Base-by-base conservation (phyloP, 768 basidiomycete genomes). In the Hebeloma cylindrosporum region DNA sequence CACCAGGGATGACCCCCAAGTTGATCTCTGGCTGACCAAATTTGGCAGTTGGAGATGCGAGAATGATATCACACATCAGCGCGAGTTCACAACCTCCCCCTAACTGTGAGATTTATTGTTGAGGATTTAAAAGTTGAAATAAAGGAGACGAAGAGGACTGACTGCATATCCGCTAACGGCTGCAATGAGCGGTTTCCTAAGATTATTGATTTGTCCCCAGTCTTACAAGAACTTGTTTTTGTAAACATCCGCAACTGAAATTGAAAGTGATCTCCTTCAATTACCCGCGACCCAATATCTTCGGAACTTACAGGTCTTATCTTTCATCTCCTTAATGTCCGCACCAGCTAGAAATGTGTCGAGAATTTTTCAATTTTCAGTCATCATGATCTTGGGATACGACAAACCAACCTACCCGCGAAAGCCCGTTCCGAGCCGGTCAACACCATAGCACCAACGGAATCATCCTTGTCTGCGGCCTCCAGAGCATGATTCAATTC, bases 281-380 rank as follows among this genome's bases (percentile, higher is more conserved):
- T 26, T 27, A 20, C 36, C 22, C 37, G 13, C 40, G 13, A 34
- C 35, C 35, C 16, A 8, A 22, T 21, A 21, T 5, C 44, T 33
- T 47, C 17, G 36, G 44, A 25, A 67, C 80, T 60, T 58, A 93
- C 92, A 96, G 47, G 83, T 71, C 68, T 93, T 93, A 69, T 94
- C 90, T 67, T 93, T 93, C 95, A 98, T 98, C 69, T 98, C 93
- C 71, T 96, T 97, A 69, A 99, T 97, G 67, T 99, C 95, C 16
- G 95, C 95, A 2, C 95, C 93, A 57, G 93, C 93, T 93, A 53
- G 2, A 25, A 26, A 38, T 16, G 38, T 21, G 18, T 27, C 27
- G 25, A 21, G 38, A 7, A 28, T 16, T 14, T 31, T 40, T 35
- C 25, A 39, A 8, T 26, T 44, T 38, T n/a, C n/a, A n/a, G 17